Evolutionary conservation across 106 monocot species (phyloP).

Genomic region (Gastrodia elata): DNA sequence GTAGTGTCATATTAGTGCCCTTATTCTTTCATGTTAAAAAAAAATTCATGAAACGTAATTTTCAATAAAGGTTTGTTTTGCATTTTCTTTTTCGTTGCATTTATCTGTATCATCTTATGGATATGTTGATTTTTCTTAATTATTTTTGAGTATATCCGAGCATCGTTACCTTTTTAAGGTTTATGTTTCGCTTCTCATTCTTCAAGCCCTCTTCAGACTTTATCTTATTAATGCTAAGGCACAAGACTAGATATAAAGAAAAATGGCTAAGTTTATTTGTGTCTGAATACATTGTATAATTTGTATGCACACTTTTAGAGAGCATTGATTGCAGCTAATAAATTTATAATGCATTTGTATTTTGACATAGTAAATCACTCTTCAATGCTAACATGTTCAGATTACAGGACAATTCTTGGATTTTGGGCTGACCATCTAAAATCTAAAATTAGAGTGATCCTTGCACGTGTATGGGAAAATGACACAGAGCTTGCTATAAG

Average conservation of each 20-base stretch:
- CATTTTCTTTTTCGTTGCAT: background rate
- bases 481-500: slow-evolving; percentile 95
- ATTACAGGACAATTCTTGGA: slow-evolving; percentile 76
- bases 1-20: background rate
- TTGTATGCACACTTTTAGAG: background rate
- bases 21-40: background rate
- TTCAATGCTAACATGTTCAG: background rate
- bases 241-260: too few relatives aligned
- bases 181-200: background rate
- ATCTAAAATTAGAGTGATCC: slow-evolving; percentile 93
- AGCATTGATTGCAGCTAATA: background rate
- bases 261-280: background rate
- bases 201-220: too few relatives aligned
- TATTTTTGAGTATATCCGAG: background rate
- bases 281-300: background rate
- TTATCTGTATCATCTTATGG: background rate
- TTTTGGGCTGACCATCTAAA: slow-evolving; percentile 98
- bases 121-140: background rate
- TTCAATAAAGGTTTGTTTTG: background rate
- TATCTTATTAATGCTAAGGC: too few relatives aligned
- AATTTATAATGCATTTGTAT: background rate
- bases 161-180: background rate
- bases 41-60: background rate
- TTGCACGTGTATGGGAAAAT: slow-evolving; percentile 92
- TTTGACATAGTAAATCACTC: background rate